Base-by-base conservation (phyloP, 2,329 filamentous ascomycete species). In the Magnaporthiopsis rhizophila region DNA sequence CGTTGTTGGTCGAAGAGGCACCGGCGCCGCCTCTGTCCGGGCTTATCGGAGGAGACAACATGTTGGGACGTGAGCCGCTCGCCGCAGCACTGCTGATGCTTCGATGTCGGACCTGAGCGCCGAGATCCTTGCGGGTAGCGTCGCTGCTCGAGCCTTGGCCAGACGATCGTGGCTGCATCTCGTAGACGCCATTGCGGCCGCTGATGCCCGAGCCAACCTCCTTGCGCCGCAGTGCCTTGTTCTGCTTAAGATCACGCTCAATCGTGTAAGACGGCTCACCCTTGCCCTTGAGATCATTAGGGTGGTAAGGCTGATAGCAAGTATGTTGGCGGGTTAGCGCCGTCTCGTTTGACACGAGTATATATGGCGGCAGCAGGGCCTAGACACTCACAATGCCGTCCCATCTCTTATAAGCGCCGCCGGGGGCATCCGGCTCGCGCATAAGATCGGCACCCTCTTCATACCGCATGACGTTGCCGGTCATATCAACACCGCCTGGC, bases 401-500 rank as follows among this genome's bases (percentile, higher is more conserved):
- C 79, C 86, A 94, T 60, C 91, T 84, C 77, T 86, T 89, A 72
- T 95, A 97, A 18, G 89, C 82, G n/a, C 88, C 90, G 21, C 90
- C 90, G 0, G 78, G 73, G 3, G 85, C 84, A 66, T 89, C 85
- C 0, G 78, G 76, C 70, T 94, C 91, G 62, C 88, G 82, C 89
- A 93, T 92, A 73, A 97, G 80, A 71, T 97, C 92, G 2, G 88
- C 83, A n/a, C 92, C 92, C 71, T 97, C 92, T 70, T 91, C 81
- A 71, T 97, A 97, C 34, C 87, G 69, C 80, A 96, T 91, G 13
- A 83, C 78, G 63, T 86, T 82, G 3, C 93, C 93, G 64, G 85
- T 81, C 24, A 83, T 76, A 72, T 96, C 92, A 1, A 77, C 76
- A 69, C 83, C 77, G 28, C 93, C 92, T 0, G 89, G 86, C 1